Evolutionary conservation across 78 protist species (phyloP), one percentile per base, ranked within the genome.

Genomic region (Mastigamoeba balamuthi): DNA sequence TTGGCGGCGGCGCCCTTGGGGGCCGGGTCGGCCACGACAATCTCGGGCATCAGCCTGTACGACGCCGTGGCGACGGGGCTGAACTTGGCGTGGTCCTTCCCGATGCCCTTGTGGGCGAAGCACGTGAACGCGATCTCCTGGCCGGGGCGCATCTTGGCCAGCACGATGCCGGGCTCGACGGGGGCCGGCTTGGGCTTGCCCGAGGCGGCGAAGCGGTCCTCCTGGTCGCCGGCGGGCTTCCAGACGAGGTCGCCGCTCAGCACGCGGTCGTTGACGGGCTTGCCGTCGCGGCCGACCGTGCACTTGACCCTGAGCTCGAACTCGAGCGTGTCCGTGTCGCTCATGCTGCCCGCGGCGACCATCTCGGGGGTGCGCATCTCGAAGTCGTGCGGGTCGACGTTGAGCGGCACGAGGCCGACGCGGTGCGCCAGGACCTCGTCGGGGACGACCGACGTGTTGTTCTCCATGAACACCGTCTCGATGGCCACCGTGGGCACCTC

Each of bases 401-500:
- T 41, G 65, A 93, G 73, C 25, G 98, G 97, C 35, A 92, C 38
- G 23, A 90, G 78, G 6, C 98, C 98, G 9, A 92, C 64, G 23
- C 96, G 70, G 71, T 91, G 95, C 6, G 83, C 86, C 28, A 87
- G 65, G 66, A 66, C 75, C 74, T 95, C 97, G 58, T 95, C 98
- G 38, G 84, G 95, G 5, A 92, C 64, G 30, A 95, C 77, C 6
- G 94, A 87, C 7, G 97, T 91, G 88, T 95, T 95, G 75, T 87
- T 87, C 17, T 38, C 63, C 4, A 90, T 58, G 39, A 66, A 80
- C 7, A 92, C 97, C 4, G 63, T 66, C 73, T 95, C 98, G 36
- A 95, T 89, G 28, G 97, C 97, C 94, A 95, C 88, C 3, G 97
- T 91, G 27, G 96, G 94, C 68, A 82, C 93, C 53, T 93, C 94